These are phyloP conservation scores for Neurospora sp. DNA, from an alignment of 2,329 filamentous ascomycete genomes.

Conservation along the genomic window DNA sequence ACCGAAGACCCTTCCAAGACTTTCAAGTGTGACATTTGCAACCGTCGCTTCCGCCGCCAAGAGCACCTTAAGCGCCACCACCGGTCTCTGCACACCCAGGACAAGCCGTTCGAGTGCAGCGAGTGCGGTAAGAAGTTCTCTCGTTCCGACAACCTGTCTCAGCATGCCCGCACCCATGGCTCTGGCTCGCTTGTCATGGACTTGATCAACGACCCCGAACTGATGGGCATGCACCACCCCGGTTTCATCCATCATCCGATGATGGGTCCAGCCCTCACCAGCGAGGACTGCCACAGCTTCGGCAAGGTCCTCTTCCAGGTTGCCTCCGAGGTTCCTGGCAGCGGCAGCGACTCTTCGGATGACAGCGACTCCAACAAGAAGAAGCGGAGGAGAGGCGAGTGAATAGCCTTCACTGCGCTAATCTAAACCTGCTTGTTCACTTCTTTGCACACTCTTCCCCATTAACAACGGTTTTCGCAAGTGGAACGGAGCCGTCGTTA, in stretches of 20 bases:
- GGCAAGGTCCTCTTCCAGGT: conserved; percentile 77
- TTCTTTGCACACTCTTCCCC: conserved; percentile 22
- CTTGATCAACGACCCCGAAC: conserved; percentile 63
- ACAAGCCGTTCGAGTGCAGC: conserved; percentile 95
- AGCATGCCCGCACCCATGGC: conserved; percentile 90
- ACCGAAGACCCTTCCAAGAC: conserved; percentile 98
- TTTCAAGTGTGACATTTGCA: conserved; percentile 93
- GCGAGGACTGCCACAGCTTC: conserved; percentile 56
- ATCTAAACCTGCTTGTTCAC: conserved; percentile 10
- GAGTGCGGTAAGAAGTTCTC: conserved; percentile 99
- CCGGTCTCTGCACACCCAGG: conserved; percentile 93
- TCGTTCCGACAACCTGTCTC: conserved; percentile 90
- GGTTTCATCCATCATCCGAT: conserved; percentile 30
- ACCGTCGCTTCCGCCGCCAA: conserved; percentile 92
- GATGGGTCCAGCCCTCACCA: conserved; percentile 28
- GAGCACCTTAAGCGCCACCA: conserved; percentile 99
- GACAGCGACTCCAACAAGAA: conserved; percentile 51
- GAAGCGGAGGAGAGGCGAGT: conserved; percentile 66
- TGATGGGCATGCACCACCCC: conserved; percentile 19
- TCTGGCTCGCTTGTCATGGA: conserved; percentile 86
- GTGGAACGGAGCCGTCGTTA: conserved; percentile 19
- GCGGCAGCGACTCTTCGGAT: conserved; percentile 48
- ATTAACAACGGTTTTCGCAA: conserved; percentile 19
- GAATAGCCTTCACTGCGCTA: not conserved
- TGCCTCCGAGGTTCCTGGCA: conserved; percentile 61